Evolutionary conservation across 306 rosid genomes (phyloP).

Genomic region (Parietaria judaica): DNA sequence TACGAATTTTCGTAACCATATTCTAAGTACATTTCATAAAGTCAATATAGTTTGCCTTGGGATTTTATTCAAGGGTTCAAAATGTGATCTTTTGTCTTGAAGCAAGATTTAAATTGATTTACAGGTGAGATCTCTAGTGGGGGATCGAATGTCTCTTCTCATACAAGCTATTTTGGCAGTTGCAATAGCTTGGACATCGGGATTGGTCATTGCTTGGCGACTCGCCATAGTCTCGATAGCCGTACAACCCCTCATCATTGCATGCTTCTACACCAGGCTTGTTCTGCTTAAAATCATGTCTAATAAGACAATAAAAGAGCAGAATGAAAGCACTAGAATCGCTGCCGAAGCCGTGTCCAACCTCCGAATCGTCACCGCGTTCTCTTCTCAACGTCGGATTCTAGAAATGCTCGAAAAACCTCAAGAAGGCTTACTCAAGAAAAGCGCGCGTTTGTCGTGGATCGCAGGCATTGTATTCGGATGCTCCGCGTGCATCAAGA

Average conservation of each 20-base stretch:
- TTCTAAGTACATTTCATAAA: too few species aligned
- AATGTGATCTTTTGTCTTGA: too few species aligned
- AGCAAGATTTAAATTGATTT: not conserved
- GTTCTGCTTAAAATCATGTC: slow-evolving; percentile 33
- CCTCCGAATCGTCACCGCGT: slow-evolving; percentile 30
- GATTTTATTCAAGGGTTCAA: too few species aligned
- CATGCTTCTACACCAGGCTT: slow-evolving; percentile 26
- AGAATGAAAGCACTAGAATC: slow-evolving; percentile 34
- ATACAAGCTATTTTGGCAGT: slow-evolving; percentile 38
- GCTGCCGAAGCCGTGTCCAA: slow-evolving; percentile 45
- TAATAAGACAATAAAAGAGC: slow-evolving; percentile 25
- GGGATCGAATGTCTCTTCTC: slow-evolving; percentile 37
- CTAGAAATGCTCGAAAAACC: slow-evolving; percentile 25
- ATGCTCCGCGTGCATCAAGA: slow-evolving; percentile 12
- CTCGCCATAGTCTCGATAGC: slow-evolving; percentile 34
- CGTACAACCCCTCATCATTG: slow-evolving; percentile 34
- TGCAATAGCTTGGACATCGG: slow-evolving; percentile 37
- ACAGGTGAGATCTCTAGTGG: slow-evolving; percentile 54
- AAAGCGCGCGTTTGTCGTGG: slow-evolving; percentile 31
- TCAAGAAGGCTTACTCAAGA: slow-evolving; percentile 28
- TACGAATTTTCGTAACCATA: slow-evolving; percentile 11
- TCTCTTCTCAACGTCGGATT: slow-evolving; percentile 36
- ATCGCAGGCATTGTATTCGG: slow-evolving; percentile 37
- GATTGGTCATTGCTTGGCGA: slow-evolving; percentile 41
- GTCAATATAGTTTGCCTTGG: too few species aligned